Base-by-base conservation (phyloP, 768 basidiomycete genomes). In the Dacryopinax spathularia region DNA sequence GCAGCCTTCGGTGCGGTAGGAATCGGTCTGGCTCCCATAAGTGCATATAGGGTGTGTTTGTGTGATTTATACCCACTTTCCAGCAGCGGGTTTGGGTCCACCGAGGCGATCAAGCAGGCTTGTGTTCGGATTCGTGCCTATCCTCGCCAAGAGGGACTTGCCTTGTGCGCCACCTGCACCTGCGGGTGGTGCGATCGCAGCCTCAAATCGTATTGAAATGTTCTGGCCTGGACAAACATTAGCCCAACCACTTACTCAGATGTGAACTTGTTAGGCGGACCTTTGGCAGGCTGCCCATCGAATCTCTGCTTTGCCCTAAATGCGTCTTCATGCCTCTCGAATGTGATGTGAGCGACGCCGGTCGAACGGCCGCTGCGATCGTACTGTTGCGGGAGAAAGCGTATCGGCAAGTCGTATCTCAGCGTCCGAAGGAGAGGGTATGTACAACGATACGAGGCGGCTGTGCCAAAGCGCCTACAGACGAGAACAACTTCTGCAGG, bases 311-410 rank as follows among this genome's bases (percentile, higher is more conserved):
- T 89, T 62, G 91, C 92, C 65, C 81, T 79, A 36, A 84, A 83
- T 34, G 93, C 93, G 73, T 95, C 89, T 62, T 81, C 79, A 18
- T 81, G 69, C 1, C 85, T 89, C 75, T 90, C 87, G 76, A 85
- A 95, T 9, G 84, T 80, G 72, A 96, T 78, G 68, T 84, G 81
- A 64, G 88, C 93, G 68, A 84, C 80, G 65, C 93, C 93, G 20
- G 82, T 84, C 48, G 93, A 95, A 73, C 93, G 88, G 68, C 93
- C 93, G 69, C 92, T 94, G 73, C 88, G 86, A 77, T 96, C 93
- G 79, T 93, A 96, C 93, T 96, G 68, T 31, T 25, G 35, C 39
- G 37, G 20, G 39, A 43, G 62, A 62, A 39, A 18, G 62, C 31
- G 31, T 39, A 37, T 35, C 39, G 39, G 63, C 33, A 37, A 39